Evolutionary conservation across 352 stramenopile genomes (phyloP).

Genomic region (Pythium plurisporium): DNA sequence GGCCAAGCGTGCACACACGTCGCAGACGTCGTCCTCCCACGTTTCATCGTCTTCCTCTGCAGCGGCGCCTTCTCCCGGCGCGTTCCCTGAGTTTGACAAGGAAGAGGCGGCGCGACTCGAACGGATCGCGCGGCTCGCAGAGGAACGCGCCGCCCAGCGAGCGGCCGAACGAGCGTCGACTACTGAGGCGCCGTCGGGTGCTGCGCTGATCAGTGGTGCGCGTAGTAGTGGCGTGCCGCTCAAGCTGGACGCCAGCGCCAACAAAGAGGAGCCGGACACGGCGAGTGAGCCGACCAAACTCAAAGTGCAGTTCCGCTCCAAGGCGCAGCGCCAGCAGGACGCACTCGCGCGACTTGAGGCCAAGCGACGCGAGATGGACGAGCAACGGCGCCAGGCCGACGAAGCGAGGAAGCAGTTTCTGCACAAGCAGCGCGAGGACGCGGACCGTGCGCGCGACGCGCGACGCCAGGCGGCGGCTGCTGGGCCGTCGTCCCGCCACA

Average conservation of each 20-base stretch:
- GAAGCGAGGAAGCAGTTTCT: conserved; percentile 59
- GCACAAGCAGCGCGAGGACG: conserved; percentile 46
- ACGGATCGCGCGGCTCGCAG: conserved; percentile 55
- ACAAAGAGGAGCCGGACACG: not conserved
- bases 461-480: not conserved
- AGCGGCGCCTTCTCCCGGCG: too few species aligned
- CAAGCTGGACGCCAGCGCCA: conserved; percentile 38
- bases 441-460: conserved; percentile 20
- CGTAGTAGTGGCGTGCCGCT: conserved; percentile 22
- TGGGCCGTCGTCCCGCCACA: too few species aligned
- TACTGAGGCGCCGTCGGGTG: conserved; percentile 1
- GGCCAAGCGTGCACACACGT: conserved; percentile 7
- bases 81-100: conserved; percentile 31
- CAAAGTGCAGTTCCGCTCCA: conserved; percentile 75
- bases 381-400: conserved; percentile 48
- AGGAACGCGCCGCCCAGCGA: conserved; percentile 56
- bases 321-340: conserved; percentile 73
- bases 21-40: not conserved
- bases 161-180: conserved; percentile 22
- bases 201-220: conserved; percentile 24
- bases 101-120: conserved; percentile 71
- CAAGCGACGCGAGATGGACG: conserved; percentile 64
- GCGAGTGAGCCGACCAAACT: not conserved
- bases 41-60: not conserved
- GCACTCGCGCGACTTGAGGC: conserved; percentile 66